Evolutionary conservation across 2,329 filamentous ascomycete genomes (phyloP), one percentile per base, ranked within the genome.

Genomic region (Pestalotiopsis fici): DNA sequence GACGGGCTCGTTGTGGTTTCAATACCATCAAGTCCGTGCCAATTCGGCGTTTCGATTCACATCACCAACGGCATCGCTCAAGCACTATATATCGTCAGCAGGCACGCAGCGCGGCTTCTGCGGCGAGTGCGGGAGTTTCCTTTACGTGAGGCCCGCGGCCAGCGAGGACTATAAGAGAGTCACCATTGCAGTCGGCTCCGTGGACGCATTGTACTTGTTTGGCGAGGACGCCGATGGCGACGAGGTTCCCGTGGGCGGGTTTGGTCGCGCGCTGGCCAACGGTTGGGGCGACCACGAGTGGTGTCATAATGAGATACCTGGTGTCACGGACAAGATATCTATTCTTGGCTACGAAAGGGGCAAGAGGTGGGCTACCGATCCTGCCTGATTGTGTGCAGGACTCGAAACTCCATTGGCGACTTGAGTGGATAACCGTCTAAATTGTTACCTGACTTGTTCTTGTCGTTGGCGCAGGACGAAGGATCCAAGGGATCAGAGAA

Each of bases 261-360:
- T 64, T 2, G 62, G 62, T 2, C 50, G 50, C 13, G 47, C 62
- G 18, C 28, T 64, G 43, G 47, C 47, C 2, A 64, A 35, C 13
- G 62, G 62, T 1, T 43, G 62, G 6, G 43, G 62, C 3, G 23
- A 56, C 27, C 47, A 64, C 28, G 43, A 55, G 28, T 56, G 62
- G 62, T 64, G 62, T 35, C 21, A 27, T 13, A 64, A 57, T 11
- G 62, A 56, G 62, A 64, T 64, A 25, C 43, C 43, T n/a, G 47
- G 62, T 13, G 47, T 64, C 47, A 64, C 62, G 6, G 62, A 64
- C 15, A n/a, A 37, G 4, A 23, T 64, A 18, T 7, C 23, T 4
- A 56, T 64, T 39, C 47, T 64, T 6, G 62, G 62, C 21, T 27
- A 11, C 11, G 25, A 64, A 43, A 54, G 62, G 21, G 62, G 62